Conservation (phyloP, 805 yeast species). For the Wickerhamiella nectarea region DNA sequence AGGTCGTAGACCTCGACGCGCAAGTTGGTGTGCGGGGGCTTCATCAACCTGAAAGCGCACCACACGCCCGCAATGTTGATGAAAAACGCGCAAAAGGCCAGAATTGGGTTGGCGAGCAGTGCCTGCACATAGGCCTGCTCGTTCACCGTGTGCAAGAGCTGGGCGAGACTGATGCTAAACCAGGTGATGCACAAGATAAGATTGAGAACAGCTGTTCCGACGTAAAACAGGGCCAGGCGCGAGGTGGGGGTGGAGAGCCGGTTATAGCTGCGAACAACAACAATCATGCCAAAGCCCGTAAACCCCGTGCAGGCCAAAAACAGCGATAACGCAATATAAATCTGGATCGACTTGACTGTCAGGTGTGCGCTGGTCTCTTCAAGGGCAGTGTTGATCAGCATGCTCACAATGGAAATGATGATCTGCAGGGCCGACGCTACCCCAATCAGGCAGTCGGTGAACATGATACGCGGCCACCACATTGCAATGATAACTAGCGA, state of each 20-base stretch:
- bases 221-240: constrained; percentile 13
- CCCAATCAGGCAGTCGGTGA: constrained; percentile 18
- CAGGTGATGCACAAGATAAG: constrained; percentile 10
- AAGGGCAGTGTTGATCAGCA: constrained; percentile 15
- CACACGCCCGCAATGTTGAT: constrained; percentile 17
- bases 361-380: not conserved
- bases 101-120: constrained; percentile 18
- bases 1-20: constrained; percentile 24
- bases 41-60: constrained; percentile 19
- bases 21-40: constrained; percentile 21
- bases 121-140: constrained; percentile 10
- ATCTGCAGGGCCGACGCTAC: constrained; percentile 15
- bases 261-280: constrained; percentile 16
- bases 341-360: not conserved
- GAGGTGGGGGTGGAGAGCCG: constrained; percentile 17
- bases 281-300: constrained; percentile 19
- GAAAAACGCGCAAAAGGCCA: constrained; percentile 15
- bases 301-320: constrained; percentile 19
- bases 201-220: constrained; percentile 9
- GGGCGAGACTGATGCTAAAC: constrained; percentile 2
- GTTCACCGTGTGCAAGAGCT: not conserved
- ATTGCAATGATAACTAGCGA: constrained; percentile 6
- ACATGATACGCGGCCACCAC: constrained; percentile 16
- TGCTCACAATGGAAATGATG: constrained; percentile 15
- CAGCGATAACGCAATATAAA: constrained; percentile 18